Percentiles rank a stretch among this genome's conserved stretches.
Evolutionary conservation across 2,329 filamentous ascomycete genomes (phyloP).

Genomic region (Fusarium sp.): DNA sequence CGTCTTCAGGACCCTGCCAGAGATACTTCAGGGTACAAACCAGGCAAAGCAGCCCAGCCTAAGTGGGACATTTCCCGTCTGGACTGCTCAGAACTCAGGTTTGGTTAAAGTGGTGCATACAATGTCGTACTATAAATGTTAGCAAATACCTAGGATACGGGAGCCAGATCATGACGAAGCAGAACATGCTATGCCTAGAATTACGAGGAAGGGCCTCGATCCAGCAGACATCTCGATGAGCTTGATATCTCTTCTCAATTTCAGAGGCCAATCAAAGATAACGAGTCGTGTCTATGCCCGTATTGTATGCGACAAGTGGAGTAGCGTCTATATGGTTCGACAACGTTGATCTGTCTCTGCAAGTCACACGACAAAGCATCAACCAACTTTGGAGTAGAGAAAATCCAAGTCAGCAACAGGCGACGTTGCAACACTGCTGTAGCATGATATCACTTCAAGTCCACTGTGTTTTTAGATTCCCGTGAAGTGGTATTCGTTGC

Average conservation of each 20-base stretch:
- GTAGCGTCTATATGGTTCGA: slow-evolving; percentile 37
- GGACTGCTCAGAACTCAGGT: slow-evolving; percentile 22
- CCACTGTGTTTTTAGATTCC: neutral
- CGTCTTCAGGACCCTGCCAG: slow-evolving; percentile 30
- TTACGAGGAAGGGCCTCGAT: neutral
- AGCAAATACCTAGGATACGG: slow-evolving; percentile 13
- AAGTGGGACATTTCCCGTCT: slow-evolving; percentile 33
- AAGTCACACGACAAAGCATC: slow-evolving; percentile 41
- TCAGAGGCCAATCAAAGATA: neutral
- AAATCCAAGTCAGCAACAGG: slow-evolving; percentile 24
- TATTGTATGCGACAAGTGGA: slow-evolving; percentile 30
- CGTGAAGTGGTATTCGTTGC: neutral
- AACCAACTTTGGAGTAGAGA: slow-evolving; percentile 15
- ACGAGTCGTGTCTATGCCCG: slow-evolving; percentile 6
- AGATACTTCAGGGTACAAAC: slow-evolving; percentile 39
- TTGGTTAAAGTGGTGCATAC: slow-evolving; percentile 20
- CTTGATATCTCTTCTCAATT: neutral
- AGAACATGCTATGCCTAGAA: neutral
- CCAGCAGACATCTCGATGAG: neutral
- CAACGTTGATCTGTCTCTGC: slow-evolving; percentile 36
- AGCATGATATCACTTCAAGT: slow-evolving; percentile 46
- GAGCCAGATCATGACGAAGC: slow-evolving; percentile 9
- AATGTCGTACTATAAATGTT: slow-evolving; percentile 31
- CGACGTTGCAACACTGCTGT: slow-evolving; percentile 37
- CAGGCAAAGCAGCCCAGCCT: slow-evolving; percentile 12